Evolutionary conservation across 1,284 basidiomycete genomes (phyloP), one percentile per base, ranked within the genome.

Genomic region (Singerocomus inundabilis): DNA sequence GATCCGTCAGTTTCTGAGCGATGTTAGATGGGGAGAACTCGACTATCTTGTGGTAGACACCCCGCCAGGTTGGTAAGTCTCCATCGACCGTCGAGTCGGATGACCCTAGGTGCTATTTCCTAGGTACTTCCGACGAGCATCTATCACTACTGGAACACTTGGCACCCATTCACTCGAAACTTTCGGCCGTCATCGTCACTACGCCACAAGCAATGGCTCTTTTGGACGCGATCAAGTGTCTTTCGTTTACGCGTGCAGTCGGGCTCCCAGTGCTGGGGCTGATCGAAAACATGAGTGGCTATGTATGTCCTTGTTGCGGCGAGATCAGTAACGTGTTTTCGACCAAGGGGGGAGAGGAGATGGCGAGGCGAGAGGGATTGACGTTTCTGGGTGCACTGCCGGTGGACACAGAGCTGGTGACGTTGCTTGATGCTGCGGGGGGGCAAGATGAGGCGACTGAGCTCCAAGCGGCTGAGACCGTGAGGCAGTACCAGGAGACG

Each of bases 281-380:
- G 44, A 87, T 99, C 54, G 97, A 99, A 68, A 99, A 99, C 72
- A 98, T 99, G 97, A 93, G 93, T 51, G 97, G 97, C 35, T 99
- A 98, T 72, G 91, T 91, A 10, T 99, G 97, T 65, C 96, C 96
- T 21, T 94, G 91, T 64, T 95, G 92, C 61, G 88, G 89, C 24
- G 94, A 98, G 69, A 80, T 98, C 57, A 93, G 87, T 70, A 93
- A 97, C 64, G 84, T 97, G 44, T 99, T 98, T 72, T 97, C 95
- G 6, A 90, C 85, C 10, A 94, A 94, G 11, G 97, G 97, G 2
- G 97, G 95, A 0, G 82, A 89, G 71, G 86, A 84, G 60, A 85
- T 95, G 84, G 92, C 93, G 0, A 72, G 77, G 55, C 76, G 80
- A 38, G 91, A 95, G 67, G 78, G 74, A 7, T 64, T 98, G 25